Conservation (phyloP, 768 basidiomycete genomes). For the Lactarius quietus region DNA sequence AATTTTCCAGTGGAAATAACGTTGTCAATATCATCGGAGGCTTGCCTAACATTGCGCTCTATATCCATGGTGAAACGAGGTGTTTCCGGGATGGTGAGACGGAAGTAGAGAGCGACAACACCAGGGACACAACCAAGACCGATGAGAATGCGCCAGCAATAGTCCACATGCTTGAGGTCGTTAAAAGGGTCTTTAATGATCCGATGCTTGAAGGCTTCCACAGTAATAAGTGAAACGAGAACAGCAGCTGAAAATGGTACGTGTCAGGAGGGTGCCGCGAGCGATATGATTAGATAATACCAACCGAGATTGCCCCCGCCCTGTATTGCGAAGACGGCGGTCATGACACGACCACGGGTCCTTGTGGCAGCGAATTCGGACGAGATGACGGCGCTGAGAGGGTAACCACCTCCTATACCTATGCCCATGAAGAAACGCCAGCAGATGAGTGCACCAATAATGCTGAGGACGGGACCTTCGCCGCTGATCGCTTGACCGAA, state of each 20-base stretch:
- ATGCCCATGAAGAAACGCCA: constrained; percentile 85
- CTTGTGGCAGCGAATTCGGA: constrained; percentile 83
- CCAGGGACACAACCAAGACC: constrained; percentile 85
- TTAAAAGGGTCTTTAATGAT: constrained; percentile 45
- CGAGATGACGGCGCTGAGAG: constrained; percentile 79
- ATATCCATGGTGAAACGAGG: constrained; percentile 93
- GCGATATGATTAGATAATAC: constrained; percentile 26
- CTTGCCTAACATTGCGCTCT: constrained; percentile 77
- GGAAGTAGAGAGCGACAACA: constrained; percentile 82
- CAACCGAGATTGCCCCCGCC: constrained; percentile 83
- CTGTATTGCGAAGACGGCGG: constrained; percentile 80
- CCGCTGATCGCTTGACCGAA: constrained; percentile 80
- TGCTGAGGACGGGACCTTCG: constrained; percentile 57
- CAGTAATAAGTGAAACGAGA: constrained; percentile 60
- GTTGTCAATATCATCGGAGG: constrained; percentile 65
- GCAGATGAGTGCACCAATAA: constrained; percentile 73
- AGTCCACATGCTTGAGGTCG: constrained; percentile 55
- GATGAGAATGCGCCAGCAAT: constrained; percentile 83
- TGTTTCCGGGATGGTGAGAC: constrained; percentile 89
- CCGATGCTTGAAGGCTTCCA: constrained; percentile 61
- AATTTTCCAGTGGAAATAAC: constrained; percentile 52
- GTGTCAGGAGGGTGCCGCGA: background rate
- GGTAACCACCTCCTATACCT: constrained; percentile 90
- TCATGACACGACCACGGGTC: constrained; percentile 83
- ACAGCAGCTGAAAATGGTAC: constrained; percentile 46